Evolutionary conservation across 108 stramenopile genomes (phyloP).

Genomic region (Asterionellopsis glacialis): DNA sequence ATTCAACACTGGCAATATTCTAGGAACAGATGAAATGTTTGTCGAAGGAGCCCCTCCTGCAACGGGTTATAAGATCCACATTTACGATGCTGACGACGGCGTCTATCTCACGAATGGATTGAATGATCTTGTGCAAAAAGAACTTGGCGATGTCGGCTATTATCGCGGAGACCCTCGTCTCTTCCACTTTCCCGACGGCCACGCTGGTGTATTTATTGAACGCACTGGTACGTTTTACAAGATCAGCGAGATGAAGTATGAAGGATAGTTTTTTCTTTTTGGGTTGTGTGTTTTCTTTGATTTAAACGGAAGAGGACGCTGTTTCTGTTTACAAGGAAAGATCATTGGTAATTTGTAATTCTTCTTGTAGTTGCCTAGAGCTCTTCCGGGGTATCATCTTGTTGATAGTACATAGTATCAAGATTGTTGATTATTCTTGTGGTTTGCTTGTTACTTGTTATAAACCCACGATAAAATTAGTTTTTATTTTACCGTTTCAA

Average conservation of each 20-base stretch:
- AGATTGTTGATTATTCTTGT: no score
- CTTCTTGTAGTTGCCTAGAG: no score
- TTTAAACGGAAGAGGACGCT: no score
- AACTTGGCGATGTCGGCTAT: slow-evolving; percentile 4
- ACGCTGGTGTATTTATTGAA: slow-evolving; percentile 10
- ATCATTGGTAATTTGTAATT: no score
- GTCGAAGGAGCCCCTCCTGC: neutral
- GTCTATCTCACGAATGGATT: neutral
- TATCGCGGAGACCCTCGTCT: slow-evolving; percentile 15
- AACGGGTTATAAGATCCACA: neutral
- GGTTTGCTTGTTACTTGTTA: no score
- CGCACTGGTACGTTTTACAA: slow-evolving; percentile 11
- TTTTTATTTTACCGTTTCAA: no score
- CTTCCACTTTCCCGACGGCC: slow-evolving; percentile 9
- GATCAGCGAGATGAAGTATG: neutral
- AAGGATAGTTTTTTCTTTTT: no score
- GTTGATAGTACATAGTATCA: no score
- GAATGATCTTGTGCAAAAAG: slow-evolving; percentile 4
- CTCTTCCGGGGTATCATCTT: no score
- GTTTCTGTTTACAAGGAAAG: no score
- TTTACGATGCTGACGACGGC: neutral
- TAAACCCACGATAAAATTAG: no score
- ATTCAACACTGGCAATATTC: slow-evolving; percentile 3
- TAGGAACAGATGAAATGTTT: neutral
- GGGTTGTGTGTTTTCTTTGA: no score